Percentiles rank a stretch among this genome's conserved stretches.
Evolutionary conservation across 1,284 basidiomycete genomes (phyloP).

Genomic region (Pseudozyma sp.): DNA sequence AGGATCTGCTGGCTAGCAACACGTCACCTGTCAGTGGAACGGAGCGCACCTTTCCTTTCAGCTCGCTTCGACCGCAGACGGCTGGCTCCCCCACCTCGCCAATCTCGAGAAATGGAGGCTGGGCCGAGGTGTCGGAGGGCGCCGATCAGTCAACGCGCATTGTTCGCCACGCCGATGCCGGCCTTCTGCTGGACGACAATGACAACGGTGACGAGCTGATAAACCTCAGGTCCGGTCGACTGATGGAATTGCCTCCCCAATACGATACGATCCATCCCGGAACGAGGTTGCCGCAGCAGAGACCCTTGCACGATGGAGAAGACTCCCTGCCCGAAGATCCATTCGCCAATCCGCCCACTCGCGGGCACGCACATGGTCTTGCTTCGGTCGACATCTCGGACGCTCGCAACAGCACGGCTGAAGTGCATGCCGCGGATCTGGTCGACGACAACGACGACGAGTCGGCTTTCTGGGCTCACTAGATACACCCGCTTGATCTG

Average conservation of each 20-base stretch:
- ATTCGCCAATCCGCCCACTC: slow-evolving; percentile 4
- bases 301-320: slow-evolving; percentile 6
- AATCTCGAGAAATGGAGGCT: slow-evolving; percentile 13
- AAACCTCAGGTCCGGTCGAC: slow-evolving; percentile 14
- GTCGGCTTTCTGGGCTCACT: slow-evolving; percentile 44
- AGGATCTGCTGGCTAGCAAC: slow-evolving; percentile 36
- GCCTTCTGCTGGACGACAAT: slow-evolving; percentile 56
- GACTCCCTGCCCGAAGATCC: slow-evolving; percentile 1
- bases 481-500: neutral
- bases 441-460: slow-evolving; percentile 46
- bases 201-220: slow-evolving; percentile 48
- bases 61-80: slow-evolving; percentile 8
- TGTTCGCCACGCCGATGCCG: slow-evolving; percentile 56
- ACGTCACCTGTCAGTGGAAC: slow-evolving; percentile 20
- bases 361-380: slow-evolving; percentile 14
- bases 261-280: slow-evolving; percentile 52
- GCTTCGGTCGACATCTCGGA: slow-evolving; percentile 40
- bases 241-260: slow-evolving; percentile 59
- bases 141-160: slow-evolving; percentile 18
- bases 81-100: slow-evolving; percentile 4
- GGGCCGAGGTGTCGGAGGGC: slow-evolving; percentile 22
- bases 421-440: slow-evolving; percentile 43
- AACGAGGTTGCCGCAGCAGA: slow-evolving; percentile 9
- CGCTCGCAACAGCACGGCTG: slow-evolving; percentile 13
- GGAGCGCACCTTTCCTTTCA: slow-evolving; percentile 18